Percentiles rank a stretch among this genome's conserved stretches.
Conservation (phyloP, 768 basidiomycete genomes). For the Mycena rebaudengoi region DNA sequence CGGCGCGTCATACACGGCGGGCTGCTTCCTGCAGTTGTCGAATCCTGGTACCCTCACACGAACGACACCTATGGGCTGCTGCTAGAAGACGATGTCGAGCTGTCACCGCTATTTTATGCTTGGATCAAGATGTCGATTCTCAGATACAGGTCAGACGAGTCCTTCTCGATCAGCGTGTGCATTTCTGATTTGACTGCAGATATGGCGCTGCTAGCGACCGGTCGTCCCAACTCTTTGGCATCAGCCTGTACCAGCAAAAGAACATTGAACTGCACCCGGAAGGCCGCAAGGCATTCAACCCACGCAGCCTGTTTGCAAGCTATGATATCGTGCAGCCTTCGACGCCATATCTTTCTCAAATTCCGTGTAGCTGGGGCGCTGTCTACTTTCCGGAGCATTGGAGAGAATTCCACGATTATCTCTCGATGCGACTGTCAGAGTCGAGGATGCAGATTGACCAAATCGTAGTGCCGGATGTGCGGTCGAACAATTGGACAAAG, state of each 20-base stretch:
- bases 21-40: slow-evolving; percentile 83
- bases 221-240: slow-evolving; percentile 70
- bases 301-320: slow-evolving; percentile 63
- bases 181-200: slow-evolving; percentile 43
- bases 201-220: slow-evolving; percentile 56
- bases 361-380: slow-evolving; percentile 93
- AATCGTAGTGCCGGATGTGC: slow-evolving; percentile 73
- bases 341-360: slow-evolving; percentile 84
- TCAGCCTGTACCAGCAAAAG: slow-evolving; percentile 90
- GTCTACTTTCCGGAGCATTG: slow-evolving; percentile 91
- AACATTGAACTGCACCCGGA: slow-evolving; percentile 74
- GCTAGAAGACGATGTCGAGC: slow-evolving; percentile 87
- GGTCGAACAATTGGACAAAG: slow-evolving; percentile 81
- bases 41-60: slow-evolving; percentile 86
- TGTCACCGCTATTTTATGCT: slow-evolving; percentile 86
- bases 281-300: slow-evolving; percentile 75
- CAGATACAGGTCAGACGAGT: slow-evolving; percentile 65
- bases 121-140: slow-evolving; percentile 86
- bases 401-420: slow-evolving; percentile 86
- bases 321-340: slow-evolving; percentile 49
- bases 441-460: slow-evolving; percentile 45
- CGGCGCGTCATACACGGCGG: slow-evolving; percentile 84
- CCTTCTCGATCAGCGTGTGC: background rate
- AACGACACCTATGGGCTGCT: slow-evolving; percentile 81
- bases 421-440: slow-evolving; percentile 74